Conservation (phyloP, 2,329 filamentous ascomycete species). For the Diaporthe citrichinensis region DNA sequence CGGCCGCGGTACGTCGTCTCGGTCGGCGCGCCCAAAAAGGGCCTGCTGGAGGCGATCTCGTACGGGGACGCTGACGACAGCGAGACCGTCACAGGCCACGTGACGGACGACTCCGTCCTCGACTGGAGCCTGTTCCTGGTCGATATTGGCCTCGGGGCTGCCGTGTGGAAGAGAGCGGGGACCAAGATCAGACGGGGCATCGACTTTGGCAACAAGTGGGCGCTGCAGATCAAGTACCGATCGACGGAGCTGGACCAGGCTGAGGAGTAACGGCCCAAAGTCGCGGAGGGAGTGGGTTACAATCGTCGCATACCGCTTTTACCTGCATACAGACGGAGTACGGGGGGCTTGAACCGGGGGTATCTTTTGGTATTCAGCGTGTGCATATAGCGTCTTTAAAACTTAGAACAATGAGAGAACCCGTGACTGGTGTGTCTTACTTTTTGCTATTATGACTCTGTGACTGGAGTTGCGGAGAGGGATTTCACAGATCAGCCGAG, state of each 20-base stretch:
- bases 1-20: conserved; percentile 87
- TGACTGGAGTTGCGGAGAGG: not conserved
- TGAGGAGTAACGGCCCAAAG: conserved; percentile 38
- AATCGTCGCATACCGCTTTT: conserved; percentile 5
- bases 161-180: conserved; percentile 88
- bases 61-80: conserved; percentile 67
- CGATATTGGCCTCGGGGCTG: conserved; percentile 87
- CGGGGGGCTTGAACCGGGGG: not conserved
- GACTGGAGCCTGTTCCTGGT: conserved; percentile 87
- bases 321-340: conserved; percentile 24
- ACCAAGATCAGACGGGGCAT: conserved; percentile 86
- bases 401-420: not conserved
- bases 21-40: conserved; percentile 88
- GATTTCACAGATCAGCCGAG: no score
- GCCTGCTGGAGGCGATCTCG: conserved; percentile 82
- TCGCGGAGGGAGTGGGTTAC: not conserved
- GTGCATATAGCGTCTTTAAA: conserved; percentile 34
- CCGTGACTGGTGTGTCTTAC: not conserved
- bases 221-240: conserved; percentile 76
- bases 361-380: conserved; percentile 10
- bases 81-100: conserved; percentile 48
- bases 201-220: conserved; percentile 90
- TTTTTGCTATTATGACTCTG: not conserved
- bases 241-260: conserved; percentile 48
- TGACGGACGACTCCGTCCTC: conserved; percentile 57